Conservation (phyloP, 2,329 filamentous ascomycete genomes). For the Stagonosporopsis tanaceti region DNA sequence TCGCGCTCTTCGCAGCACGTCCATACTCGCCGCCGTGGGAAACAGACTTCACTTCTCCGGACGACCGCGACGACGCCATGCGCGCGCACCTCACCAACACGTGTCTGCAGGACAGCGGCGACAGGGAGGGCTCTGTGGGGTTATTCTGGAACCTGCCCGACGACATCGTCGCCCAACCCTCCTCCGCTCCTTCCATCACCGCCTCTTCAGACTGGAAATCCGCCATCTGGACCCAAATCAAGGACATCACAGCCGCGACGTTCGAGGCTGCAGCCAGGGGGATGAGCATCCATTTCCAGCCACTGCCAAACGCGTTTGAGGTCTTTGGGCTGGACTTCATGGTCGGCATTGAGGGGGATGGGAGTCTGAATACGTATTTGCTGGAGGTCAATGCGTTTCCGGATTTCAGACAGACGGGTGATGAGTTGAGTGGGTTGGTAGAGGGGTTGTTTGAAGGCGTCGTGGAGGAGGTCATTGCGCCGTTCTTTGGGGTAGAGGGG, state of each 20-base stretch:
- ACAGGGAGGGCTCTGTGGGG: slow-evolving; percentile 71
- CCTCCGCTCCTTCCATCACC: not conserved
- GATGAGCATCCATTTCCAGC: slow-evolving; percentile 92
- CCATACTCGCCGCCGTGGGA: slow-evolving; percentile 72
- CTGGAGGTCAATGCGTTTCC: slow-evolving; percentile 96
- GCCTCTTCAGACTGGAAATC: slow-evolving; percentile 58
- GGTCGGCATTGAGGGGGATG: slow-evolving; percentile 60
- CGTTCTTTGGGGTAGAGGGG: slow-evolving; percentile 66
- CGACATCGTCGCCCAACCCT: slow-evolving; percentile 27
- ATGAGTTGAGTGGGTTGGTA: slow-evolving; percentile 74
- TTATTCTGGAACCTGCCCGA: slow-evolving; percentile 75
- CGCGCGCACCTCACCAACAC: slow-evolving; percentile 91
- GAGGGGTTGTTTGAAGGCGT: slow-evolving; percentile 79
- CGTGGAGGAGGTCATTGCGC: slow-evolving; percentile 69
- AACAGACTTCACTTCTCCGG: slow-evolving; percentile 20
- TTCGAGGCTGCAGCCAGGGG: slow-evolving; percentile 86
- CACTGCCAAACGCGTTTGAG: slow-evolving; percentile 88
- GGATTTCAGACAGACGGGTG: slow-evolving; percentile 91
- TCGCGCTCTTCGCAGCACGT: slow-evolving; percentile 86
- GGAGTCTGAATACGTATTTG: slow-evolving; percentile 68
- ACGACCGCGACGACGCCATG: slow-evolving; percentile 56
- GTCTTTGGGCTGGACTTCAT: slow-evolving; percentile 91
- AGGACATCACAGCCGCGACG: slow-evolving; percentile 73
- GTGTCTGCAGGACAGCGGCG: slow-evolving; percentile 74
- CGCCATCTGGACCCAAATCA: slow-evolving; percentile 77